phyloP scores from a whole-genome alignment of 2,329 filamentous ascomycete species.

The Exophiala sp. region DNA sequence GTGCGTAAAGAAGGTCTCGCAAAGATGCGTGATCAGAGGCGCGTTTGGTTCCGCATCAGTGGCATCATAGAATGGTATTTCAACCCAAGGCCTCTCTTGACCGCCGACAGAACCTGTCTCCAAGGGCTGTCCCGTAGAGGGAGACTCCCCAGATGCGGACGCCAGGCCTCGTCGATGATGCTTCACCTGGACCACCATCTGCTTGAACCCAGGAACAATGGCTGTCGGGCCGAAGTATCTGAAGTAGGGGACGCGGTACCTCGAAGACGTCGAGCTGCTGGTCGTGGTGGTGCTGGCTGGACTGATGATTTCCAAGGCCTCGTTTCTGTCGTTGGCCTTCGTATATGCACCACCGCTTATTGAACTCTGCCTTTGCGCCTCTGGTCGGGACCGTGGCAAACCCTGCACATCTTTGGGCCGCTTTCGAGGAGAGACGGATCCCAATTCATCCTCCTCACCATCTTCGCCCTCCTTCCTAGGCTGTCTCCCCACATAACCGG shows the following conservation, averaged over 20 bases:
- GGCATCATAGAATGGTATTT: constrained; percentile 67
- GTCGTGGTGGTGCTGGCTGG: constrained; percentile 30
- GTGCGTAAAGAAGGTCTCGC: constrained; percentile 74
- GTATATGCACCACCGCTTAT: background rate
- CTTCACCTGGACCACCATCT: constrained; percentile 59
- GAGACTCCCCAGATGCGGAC: constrained; percentile 18
- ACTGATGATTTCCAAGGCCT: constrained; percentile 27
- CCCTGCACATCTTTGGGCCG: constrained; percentile 5
- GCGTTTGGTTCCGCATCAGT: constrained; percentile 65
- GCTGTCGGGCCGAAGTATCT: constrained; percentile 86
- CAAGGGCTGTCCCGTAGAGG: constrained; percentile 13
- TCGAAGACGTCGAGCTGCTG: constrained; percentile 42
- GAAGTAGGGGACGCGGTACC: constrained; percentile 75
- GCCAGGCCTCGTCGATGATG: constrained; percentile 18
- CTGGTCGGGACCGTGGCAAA: background rate
- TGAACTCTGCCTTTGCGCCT: background rate
- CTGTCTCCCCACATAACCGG: constrained; percentile 56
- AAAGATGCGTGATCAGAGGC: constrained; percentile 67
- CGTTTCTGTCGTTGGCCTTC: background rate
- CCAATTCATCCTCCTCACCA: constrained; percentile 11
- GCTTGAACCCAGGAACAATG: constrained; percentile 86
- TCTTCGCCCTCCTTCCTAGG: constrained; percentile 13
- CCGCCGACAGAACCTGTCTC: constrained; percentile 6
- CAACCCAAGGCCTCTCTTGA: constrained; percentile 12
- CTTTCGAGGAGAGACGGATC: constrained; percentile 10